A percentile compares a stretch with the other conserved stretches of the same genome.
Evolutionary conservation across 1,284 basidiomycete genomes (phyloP).

Genomic region (Ceratobasidium sp.): DNA sequence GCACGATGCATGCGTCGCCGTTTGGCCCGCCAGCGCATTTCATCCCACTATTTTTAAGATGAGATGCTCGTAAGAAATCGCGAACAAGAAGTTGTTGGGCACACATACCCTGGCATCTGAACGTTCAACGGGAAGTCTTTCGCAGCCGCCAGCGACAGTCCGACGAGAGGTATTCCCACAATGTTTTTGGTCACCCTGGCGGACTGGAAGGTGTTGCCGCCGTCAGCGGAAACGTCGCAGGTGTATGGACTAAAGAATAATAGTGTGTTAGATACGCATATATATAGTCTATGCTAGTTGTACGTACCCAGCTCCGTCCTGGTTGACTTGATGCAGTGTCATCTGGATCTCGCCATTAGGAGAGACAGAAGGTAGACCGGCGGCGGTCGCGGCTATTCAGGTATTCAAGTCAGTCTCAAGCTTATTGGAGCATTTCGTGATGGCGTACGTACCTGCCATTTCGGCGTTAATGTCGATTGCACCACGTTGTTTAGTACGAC

Average conservation of each 20-base stretch:
- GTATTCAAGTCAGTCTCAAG: background rate
- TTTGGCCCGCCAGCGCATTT: slow-evolving; percentile 44
- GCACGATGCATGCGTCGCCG: slow-evolving; percentile 39
- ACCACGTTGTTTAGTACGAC: slow-evolving; percentile 52
- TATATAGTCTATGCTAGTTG: background rate
- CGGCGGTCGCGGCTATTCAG: slow-evolving; percentile 19
- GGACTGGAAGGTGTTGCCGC: slow-evolving; percentile 51
- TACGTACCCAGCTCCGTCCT: slow-evolving; percentile 40
- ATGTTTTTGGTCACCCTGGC: slow-evolving; percentile 53
- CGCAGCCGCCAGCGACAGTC: slow-evolving; percentile 52
- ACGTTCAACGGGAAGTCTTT: slow-evolving; percentile 52
- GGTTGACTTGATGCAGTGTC: slow-evolving; percentile 41
- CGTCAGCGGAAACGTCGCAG: slow-evolving; percentile 45
- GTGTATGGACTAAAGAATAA: slow-evolving; percentile 20
- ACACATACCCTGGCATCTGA: slow-evolving; percentile 50
- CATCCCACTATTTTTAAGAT: slow-evolving; percentile 5
- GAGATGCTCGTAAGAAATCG: background rate
- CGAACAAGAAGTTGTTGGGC: background rate
- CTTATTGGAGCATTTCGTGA: too few relatives aligned
- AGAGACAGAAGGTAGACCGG: slow-evolving; percentile 19
- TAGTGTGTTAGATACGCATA: background rate
- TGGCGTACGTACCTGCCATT: slow-evolving; percentile 47
- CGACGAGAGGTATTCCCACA: slow-evolving; percentile 49
- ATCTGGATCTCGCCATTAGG: slow-evolving; percentile 26
- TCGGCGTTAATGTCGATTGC: slow-evolving; percentile 52